Percentiles rank a stretch among this genome's conserved stretches.
Evolutionary conservation across 352 stramenopile genomes (phyloP).

Genomic region (Globisporangium cylindrosporum): DNA sequence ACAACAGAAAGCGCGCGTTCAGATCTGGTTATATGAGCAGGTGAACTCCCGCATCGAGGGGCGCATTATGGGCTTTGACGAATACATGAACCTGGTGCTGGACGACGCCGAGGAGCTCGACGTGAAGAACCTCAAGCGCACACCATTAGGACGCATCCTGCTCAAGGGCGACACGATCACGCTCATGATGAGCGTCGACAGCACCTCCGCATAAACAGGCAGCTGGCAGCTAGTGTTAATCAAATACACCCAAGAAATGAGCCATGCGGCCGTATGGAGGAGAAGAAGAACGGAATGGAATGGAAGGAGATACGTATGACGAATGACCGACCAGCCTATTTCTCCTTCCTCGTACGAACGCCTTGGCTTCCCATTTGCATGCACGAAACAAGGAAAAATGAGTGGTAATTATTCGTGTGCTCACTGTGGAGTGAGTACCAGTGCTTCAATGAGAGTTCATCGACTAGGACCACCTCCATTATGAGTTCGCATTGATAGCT

Average conservation of each 20-base stretch:
- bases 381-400: neutral
- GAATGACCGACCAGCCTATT: neutral
- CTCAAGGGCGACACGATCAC: slow-evolving; percentile 99
- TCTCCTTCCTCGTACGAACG: neutral
- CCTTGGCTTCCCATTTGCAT: neutral
- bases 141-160: slow-evolving; percentile 95
- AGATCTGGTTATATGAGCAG: slow-evolving; percentile 99
- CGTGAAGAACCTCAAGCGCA: slow-evolving; percentile 93
- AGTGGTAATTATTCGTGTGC: neutral
- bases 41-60: slow-evolving; percentile 98
- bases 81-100: slow-evolving; percentile 99
- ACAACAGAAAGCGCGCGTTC: slow-evolving; percentile 92
- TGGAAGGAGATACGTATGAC: neutral
- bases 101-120: slow-evolving; percentile 97
- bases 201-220: slow-evolving; percentile 20
- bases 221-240: neutral
- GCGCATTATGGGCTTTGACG: slow-evolving; percentile 98
- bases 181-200: slow-evolving; percentile 93
- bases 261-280: neutral
- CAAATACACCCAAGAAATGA: neutral
- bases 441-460: neutral
- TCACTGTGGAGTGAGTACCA: too few relatives aligned
- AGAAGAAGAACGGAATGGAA: neutral
- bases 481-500: neutral
- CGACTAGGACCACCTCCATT: neutral